A percentile compares a stretch with the other conserved stretches of the same genome.
Evolutionary conservation across 371 early-diverging fungal species (phyloP).

Genomic region (Mucor saturninus): DNA sequence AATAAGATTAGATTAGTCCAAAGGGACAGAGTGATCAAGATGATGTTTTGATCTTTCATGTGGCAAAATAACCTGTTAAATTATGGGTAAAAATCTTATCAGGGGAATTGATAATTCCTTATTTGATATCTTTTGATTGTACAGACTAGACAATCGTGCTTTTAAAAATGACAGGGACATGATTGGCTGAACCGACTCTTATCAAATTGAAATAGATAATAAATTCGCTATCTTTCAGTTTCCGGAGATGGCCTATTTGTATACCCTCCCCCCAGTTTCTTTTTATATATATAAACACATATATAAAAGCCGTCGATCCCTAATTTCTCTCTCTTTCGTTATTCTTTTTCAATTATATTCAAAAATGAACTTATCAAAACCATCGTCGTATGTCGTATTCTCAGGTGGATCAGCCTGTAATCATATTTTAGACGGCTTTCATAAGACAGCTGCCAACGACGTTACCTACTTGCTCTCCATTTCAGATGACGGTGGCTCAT

Average conservation of each 20-base stretch:
- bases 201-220: slow-evolving; percentile 16
- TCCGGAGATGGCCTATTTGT: slow-evolving; percentile 25
- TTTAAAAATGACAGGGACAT: neutral
- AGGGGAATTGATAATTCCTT: too few relatives aligned
- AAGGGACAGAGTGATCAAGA: too few relatives aligned
- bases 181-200: slow-evolving; percentile 8
- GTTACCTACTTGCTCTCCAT: slow-evolving; percentile 75
- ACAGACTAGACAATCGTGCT: too few relatives aligned
- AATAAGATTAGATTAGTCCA: too few relatives aligned
- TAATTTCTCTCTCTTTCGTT: slow-evolving; percentile 1
- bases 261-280: slow-evolving; percentile 11
- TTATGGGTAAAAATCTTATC: too few relatives aligned
- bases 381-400: slow-evolving; percentile 55
- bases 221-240: slow-evolving; percentile 24
- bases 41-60: too few relatives aligned
- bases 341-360: neutral
- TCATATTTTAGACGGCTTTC: slow-evolving; percentile 59
- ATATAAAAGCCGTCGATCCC: slow-evolving; percentile 1
- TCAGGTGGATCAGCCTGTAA: slow-evolving; percentile 81
- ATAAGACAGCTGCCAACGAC: slow-evolving; percentile 56
- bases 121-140: too few relatives aligned
- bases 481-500: slow-evolving; percentile 75
- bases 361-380: neutral
- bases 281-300: neutral
- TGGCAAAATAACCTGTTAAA: too few relatives aligned